Evolutionary conservation across 2,329 filamentous ascomycete genomes (phyloP), one percentile per base, ranked within the genome.

Genomic region (Hypoxylon sp.): DNA sequence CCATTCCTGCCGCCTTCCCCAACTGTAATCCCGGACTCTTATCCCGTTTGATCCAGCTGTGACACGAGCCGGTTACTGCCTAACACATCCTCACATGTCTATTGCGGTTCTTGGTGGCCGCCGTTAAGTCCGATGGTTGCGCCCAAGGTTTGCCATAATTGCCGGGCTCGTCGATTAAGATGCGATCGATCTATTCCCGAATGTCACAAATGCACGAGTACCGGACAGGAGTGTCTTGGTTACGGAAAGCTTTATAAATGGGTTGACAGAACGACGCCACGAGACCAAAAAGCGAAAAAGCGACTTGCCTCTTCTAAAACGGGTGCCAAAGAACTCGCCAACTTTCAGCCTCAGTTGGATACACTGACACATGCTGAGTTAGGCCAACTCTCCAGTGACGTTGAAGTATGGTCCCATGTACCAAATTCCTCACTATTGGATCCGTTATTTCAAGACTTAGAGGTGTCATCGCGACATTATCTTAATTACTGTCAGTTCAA

Each of bases 231-330:
- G 70, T 90, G 88, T 78, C 83, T 88, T 65, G 88, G 88, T 39
- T 90, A 90, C 75, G 87, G 85, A 65, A 84, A 84, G 72, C 76
- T 89, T 48, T 85, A 88, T 69, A 82, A 87, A 62, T 90, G 87
- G 87, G 85, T 86, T 57, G 79, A 83, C 61, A 82, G 82, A 56
- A 82, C 85, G 61, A 83, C 84, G 47, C 79, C 82, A 46, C 78
- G 81, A 9, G 83, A 84, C 27, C 84, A 16, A 83, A 69, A 80
- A 80, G 73, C 77, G 77, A 11, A 64, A 68, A 43, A 59, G 62
- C 19, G 46, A 59, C 12, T 60, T 69, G 29, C 54, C 53, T 30
- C 43, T 29, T 6, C 19, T 47, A 21, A 16, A 29, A 16, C 29
- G 3, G 45, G 48, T 39, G 30, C 34, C 23, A 45, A 46, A 69